These are phyloP conservation scores for Diaporthe sp. DNA, from an alignment of 2,329 filamentous ascomycete species.

Conservation along the genomic window DNA sequence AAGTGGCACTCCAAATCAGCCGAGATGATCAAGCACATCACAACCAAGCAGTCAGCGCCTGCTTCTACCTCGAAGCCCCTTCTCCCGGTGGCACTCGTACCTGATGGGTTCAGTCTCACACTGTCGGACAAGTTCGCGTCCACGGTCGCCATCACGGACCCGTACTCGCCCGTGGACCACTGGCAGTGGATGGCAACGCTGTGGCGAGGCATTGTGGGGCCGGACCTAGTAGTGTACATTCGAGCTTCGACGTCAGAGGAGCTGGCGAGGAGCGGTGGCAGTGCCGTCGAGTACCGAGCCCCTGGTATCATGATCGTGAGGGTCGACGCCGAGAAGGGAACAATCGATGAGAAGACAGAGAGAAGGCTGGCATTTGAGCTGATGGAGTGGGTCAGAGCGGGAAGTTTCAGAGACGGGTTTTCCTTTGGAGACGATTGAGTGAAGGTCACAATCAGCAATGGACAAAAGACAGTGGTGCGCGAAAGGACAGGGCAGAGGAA, in stretches of 20 bases:
- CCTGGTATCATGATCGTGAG: slow-evolving; percentile 66
- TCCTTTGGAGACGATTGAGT: slow-evolving; percentile 1
- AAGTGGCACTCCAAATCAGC: slow-evolving; percentile 81
- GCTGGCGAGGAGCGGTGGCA: slow-evolving; percentile 48
- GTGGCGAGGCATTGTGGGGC: slow-evolving; percentile 86
- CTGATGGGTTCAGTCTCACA: slow-evolving; percentile 82
- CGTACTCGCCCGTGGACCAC: slow-evolving; percentile 86
- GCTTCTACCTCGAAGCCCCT: slow-evolving; percentile 36
- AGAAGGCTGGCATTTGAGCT: slow-evolving; percentile 88
- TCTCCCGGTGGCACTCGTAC: slow-evolving; percentile 79
- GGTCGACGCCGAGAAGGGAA: slow-evolving; percentile 51
- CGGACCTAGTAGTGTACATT: slow-evolving; percentile 82
- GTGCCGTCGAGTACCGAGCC: slow-evolving; percentile 66
- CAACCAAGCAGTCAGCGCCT: slow-evolving; percentile 39
- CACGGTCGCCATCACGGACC: slow-evolving; percentile 78
- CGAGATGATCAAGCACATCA: slow-evolving; percentile 71
- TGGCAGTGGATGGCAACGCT: slow-evolving; percentile 98
- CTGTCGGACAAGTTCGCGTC: slow-evolving; percentile 81
- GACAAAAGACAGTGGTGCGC: too few species aligned
- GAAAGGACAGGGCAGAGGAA: not conserved
- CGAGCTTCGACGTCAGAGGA: slow-evolving; percentile 50
- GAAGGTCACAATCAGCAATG: not conserved
- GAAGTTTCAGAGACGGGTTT: slow-evolving; percentile 50
- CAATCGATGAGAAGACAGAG: slow-evolving; percentile 74
- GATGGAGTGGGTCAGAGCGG: slow-evolving; percentile 77